These are phyloP conservation scores for Intubia oerlemansii DNA, from an alignment of 2,329 filamentous ascomycete genomes.

Conservation along the genomic window DNA sequence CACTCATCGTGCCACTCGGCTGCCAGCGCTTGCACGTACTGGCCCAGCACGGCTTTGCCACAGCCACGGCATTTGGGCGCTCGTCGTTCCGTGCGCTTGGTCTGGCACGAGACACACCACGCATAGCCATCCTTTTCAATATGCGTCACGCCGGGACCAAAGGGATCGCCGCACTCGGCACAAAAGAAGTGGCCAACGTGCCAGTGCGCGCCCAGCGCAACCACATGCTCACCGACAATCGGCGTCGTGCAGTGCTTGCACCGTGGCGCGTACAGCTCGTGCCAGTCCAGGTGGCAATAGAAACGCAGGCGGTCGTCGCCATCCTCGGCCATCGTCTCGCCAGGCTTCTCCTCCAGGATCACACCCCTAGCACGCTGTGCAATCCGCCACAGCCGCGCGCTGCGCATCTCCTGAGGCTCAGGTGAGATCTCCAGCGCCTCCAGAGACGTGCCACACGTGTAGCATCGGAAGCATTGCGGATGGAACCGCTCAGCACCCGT, in stretches of 20 bases:
- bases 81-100: constrained; percentile 70
- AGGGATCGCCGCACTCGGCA: constrained; percentile 93
- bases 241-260: constrained; percentile 95
- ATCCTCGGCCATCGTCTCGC: constrained; percentile 45
- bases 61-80: constrained; percentile 79
- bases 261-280: constrained; percentile 77
- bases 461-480: constrained; percentile 80
- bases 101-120: constrained; percentile 89
- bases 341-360: constrained; percentile 37
- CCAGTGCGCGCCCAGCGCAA: constrained; percentile 89
- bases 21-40: constrained; percentile 75
- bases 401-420: constrained; percentile 55
- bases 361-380: constrained; percentile 35
- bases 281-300: constrained; percentile 97
- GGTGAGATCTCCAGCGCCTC: constrained; percentile 94
- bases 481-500: constrained; percentile 49
- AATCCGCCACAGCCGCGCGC: constrained; percentile 55
- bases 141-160: constrained; percentile 47
- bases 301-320: constrained; percentile 59
- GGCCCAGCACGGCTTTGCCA: constrained; percentile 63
- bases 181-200: constrained; percentile 98
- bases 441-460: constrained; percentile 66
- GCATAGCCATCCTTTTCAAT: constrained; percentile 95
- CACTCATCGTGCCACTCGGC: constrained; percentile 87
- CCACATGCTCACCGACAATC: constrained; percentile 84